Conservation (phyloP, 2,329 filamentous ascomycete species). For the Arthrobotrys entomopaga region DNA sequence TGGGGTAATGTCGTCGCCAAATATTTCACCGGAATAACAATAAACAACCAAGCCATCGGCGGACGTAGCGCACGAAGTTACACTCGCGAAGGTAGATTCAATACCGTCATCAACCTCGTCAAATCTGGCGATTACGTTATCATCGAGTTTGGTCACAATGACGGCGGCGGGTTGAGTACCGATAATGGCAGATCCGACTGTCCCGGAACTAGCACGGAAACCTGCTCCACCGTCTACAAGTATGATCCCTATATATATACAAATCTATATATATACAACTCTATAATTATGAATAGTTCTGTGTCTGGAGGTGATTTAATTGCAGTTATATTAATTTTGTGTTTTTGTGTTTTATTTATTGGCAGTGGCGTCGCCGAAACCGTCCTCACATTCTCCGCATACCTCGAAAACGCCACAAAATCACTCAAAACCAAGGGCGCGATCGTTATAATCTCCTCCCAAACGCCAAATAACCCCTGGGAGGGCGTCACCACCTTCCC, state of each 20-base stretch:
- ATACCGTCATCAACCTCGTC: slow-evolving; percentile 67
- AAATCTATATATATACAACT: not conserved
- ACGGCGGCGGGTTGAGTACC: slow-evolving; percentile 67
- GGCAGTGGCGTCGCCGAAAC: slow-evolving; percentile 50
- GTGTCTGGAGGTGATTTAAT: too few relatives aligned
- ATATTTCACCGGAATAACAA: slow-evolving; percentile 59
- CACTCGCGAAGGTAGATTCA: slow-evolving; percentile 74
- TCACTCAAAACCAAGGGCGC: slow-evolving; percentile 67
- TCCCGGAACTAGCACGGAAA: slow-evolving; percentile 38
- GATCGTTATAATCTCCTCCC: slow-evolving; percentile 69
- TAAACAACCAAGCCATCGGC: slow-evolving; percentile 73
- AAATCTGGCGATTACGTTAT: slow-evolving; percentile 72
- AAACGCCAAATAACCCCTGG: slow-evolving; percentile 73
- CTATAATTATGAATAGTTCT: too few relatives aligned
- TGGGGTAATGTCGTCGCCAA: slow-evolving; percentile 58
- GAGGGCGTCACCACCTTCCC: slow-evolving; percentile 64
- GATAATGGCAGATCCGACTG: slow-evolving; percentile 47
- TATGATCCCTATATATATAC: slow-evolving; percentile 16
- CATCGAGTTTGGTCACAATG: slow-evolving; percentile 79
- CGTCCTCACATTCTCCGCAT: slow-evolving; percentile 49
- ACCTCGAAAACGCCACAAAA: slow-evolving; percentile 45
- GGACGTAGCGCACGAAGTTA: slow-evolving; percentile 75
- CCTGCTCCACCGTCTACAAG: slow-evolving; percentile 29
- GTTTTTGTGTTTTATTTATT: too few relatives aligned
- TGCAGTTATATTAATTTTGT: slow-evolving; percentile 20